Base-by-base conservation (phyloP, 495 filamentous ascomycete genomes). In the Corynascus novoguineensis region DNA sequence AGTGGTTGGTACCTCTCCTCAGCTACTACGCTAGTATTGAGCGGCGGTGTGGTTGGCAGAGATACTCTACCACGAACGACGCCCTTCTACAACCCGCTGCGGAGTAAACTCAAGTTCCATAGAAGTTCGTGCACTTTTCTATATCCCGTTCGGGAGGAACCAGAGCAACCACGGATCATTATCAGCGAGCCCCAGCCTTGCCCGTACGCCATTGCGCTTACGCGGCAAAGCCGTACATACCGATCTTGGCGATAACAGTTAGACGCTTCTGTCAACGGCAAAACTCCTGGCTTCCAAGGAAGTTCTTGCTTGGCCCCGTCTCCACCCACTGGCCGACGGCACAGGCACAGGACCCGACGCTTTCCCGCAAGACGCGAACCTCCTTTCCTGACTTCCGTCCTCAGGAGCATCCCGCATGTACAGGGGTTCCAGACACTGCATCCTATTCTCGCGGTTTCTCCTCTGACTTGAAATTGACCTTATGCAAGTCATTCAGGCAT, bases 171-270 rank as follows among this genome's bases (percentile, higher is more conserved):
- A 22, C 17, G 8, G 17, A n/a, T n/a, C n/a, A n/a, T n/a, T n/a
- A n/a, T 4, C 27, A 34, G 5, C 29, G 15, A 49, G 25, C 28
- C 24, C 15, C 46, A 32, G 8, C 7, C 5, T 48, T 19, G 14
- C 22, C 9, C 17, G 28, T 34, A n/a, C 14, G 27, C 45, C 27
- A 14, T 7, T 17, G 10, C 17, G 40, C 31, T 53, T 10, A 27
- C 24, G 10, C 29, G 25, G 27, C 38, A 45, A 15, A 56, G 34
- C n/a, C n/a, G n/a, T n/a, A 48, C 32, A 22, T 25, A 32, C 54
- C 14, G 17, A 50, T 40, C 54, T 50, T 57, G 54, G 54, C 54
- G 45, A 14, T 37, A 58, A 21, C 27, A 49, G 5, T n/a, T n/a
- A n/a, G n/a, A n/a, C n/a, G n/a, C n/a, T n/a, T n/a, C n/a, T n/a